Evolutionary conservation across 2,329 filamentous ascomycete genomes (phyloP).

Genomic region (Neoascochyta sp.): DNA sequence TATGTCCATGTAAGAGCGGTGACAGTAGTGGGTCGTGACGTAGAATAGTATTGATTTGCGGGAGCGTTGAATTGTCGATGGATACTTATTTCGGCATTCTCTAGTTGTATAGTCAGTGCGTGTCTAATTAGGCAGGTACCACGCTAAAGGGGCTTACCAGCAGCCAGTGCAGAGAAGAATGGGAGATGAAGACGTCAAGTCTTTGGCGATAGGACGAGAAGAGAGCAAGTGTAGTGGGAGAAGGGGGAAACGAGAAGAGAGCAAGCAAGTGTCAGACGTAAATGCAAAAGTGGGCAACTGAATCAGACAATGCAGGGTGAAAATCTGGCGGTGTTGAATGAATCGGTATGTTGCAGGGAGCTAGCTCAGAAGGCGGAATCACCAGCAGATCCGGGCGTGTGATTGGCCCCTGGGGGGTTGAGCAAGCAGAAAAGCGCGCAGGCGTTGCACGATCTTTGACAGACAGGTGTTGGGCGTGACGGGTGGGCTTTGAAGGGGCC

Average conservation of each 20-base stretch:
- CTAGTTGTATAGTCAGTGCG: slow-evolving; percentile 24
- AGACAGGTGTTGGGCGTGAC: slow-evolving; percentile 15
- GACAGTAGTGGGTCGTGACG: slow-evolving; percentile 14
- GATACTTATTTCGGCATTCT: slow-evolving; percentile 22
- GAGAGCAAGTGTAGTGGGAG: too few species aligned
- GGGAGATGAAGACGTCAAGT: too few species aligned
- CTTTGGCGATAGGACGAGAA: too few species aligned
- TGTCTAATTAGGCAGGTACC: slow-evolving; percentile 17
- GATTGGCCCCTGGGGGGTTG: slow-evolving; percentile 21
- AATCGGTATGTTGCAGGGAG: slow-evolving; percentile 15
- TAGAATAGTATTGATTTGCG: slow-evolving; percentile 9
- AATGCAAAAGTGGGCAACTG: slow-evolving; percentile 15
- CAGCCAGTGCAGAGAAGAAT: slow-evolving; percentile 22
- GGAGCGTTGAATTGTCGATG: slow-evolving; percentile 16
- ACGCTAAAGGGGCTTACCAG: slow-evolving; percentile 24
- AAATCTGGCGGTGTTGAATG: slow-evolving; percentile 21
- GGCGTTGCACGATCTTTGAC: slow-evolving; percentile 16
- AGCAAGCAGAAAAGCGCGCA: slow-evolving; percentile 15
- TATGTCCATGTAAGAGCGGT: slow-evolving; percentile 20
- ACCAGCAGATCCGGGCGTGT: slow-evolving; percentile 19
- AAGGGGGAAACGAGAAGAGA: too few species aligned
- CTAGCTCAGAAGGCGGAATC: slow-evolving; percentile 15
- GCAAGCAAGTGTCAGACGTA: too few species aligned
- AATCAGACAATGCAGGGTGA: slow-evolving; percentile 20
- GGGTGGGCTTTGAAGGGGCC: slow-evolving; percentile 18